Base-by-base conservation (phyloP, 2,329 filamentous ascomycete genomes). In the Byssothecium circinans region DNA sequence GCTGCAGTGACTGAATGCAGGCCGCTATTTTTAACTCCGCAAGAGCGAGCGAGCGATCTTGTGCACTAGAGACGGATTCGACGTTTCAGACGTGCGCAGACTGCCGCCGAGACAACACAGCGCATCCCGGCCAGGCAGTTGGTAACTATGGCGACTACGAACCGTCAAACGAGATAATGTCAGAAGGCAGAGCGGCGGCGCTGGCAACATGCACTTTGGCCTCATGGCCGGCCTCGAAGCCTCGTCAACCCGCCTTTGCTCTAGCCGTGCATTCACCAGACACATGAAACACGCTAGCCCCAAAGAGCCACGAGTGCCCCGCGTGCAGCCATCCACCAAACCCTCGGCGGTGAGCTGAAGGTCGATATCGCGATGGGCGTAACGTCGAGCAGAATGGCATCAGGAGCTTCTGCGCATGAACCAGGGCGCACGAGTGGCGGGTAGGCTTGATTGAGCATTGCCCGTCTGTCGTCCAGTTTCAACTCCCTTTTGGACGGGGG, bases 1-100 rank as follows among this genome's bases (percentile, higher is more conserved):
- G 23, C 23, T 25, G 35, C 19, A 12, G 35, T 38, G 43, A 51
- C 44, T 48, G 49, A 41, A 50, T 52, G 49, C 41, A 27, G 30
- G 37, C 49, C 38, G 57, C 60, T 65, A 66, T 64, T 64, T 60
- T 61, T 67, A 59, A 50, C 59, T 47, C 51, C 45, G 35, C 49
- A 25, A 10, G 6, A 45, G 47, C 48, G 56, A 54, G 55, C 52
- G 57, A 52, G 53, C 52, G 51, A 43, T 52, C 43, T 32, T 25
- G 23, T 38, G 36, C 42, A 19, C 57, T 60, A 64, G 53, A 51
- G 53, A 8, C 53, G 56, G 57, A 57, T 59, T 55, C 38, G 50
- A 37, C 48, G 64, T 65, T 67, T 67, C 62, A 67, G 58, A 50
- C 48, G 44, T 48, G 53, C 47, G 52, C 49, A 52, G 50, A 38